Evolutionary conservation across 768 basidiomycete species (phyloP).

Genomic region (Hygrophorus russula): DNA sequence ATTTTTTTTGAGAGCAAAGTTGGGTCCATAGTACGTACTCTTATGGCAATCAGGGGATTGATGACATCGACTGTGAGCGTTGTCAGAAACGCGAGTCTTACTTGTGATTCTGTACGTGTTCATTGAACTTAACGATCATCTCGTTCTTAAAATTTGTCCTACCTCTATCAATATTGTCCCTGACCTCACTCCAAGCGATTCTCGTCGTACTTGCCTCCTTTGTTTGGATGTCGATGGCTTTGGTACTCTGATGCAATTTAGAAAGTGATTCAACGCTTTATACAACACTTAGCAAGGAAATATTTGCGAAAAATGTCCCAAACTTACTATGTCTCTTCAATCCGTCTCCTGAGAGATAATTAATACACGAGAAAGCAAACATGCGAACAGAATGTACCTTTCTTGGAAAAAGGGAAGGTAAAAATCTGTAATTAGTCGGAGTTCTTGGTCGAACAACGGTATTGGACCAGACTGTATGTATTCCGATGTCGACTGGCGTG

Average conservation of each 20-base stretch:
- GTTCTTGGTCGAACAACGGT: slow-evolving; percentile 61
- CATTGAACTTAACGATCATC: slow-evolving; percentile 7
- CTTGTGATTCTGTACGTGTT: slow-evolving; percentile 57
- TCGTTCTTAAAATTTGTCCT: slow-evolving; percentile 10
- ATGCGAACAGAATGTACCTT: slow-evolving; percentile 36
- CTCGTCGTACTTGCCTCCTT: slow-evolving; percentile 52
- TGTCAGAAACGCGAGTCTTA: slow-evolving; percentile 66
- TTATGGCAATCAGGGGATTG: slow-evolving; percentile 51
- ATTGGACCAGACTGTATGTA: slow-evolving; percentile 39
- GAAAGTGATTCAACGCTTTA: slow-evolving; percentile 62
- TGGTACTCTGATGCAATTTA: slow-evolving; percentile 62
- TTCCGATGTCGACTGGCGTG: not conserved
- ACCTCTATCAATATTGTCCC: slow-evolving; percentile 82
- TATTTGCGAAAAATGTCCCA: not conserved
- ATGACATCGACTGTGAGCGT: slow-evolving; percentile 69
- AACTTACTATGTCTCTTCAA: slow-evolving; percentile 79
- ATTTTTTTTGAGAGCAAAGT: not conserved
- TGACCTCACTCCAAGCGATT: slow-evolving; percentile 72
- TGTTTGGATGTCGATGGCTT: slow-evolving; percentile 62
- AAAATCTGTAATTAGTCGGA: slow-evolving; percentile 58
- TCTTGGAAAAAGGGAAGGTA: slow-evolving; percentile 82
- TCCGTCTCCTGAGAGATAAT: slow-evolving; percentile 47
- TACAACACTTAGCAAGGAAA: slow-evolving; percentile 3
- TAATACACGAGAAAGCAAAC: slow-evolving; percentile 5
- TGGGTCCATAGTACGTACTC: slow-evolving; percentile 27